Percentiles rank a stretch among this genome's conserved stretches.
These are phyloP conservation scores for Blastocystis hominis DNA, from an alignment of 352 stramenopile species.

Conservation along the genomic window DNA sequence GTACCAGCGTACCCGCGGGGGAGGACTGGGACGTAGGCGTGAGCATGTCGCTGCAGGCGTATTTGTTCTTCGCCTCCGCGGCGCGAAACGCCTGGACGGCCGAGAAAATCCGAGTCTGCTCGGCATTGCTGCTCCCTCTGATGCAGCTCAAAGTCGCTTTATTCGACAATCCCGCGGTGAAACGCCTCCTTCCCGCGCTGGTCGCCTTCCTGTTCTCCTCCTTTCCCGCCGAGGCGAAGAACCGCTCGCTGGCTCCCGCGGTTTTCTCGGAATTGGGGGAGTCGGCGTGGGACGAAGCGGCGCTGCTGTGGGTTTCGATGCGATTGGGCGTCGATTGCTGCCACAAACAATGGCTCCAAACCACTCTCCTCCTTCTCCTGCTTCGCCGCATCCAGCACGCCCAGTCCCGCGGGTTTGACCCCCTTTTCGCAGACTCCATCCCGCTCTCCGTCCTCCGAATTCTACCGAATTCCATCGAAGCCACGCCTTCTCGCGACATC, in stretches of 20 bases:
- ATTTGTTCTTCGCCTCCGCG: not conserved
- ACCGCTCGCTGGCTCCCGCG: not conserved
- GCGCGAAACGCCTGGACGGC: not conserved
- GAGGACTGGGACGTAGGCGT: not conserved
- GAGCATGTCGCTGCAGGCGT: conserved; percentile 9
- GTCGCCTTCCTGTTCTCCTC: not conserved
- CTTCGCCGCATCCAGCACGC: not conserved
- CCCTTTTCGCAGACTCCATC: not conserved
- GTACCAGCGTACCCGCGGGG: not conserved
- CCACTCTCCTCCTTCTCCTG: not conserved
- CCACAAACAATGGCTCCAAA: not conserved
- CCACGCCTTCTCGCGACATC: too few relatives aligned
- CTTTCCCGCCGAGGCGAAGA: not conserved
- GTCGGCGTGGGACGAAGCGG: not conserved
- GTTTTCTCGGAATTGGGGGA: not conserved
- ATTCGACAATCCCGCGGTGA: not conserved
- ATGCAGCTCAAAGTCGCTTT: not conserved
- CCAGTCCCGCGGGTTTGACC: not conserved
- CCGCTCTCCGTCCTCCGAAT: not conserved
- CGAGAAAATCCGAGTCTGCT: not conserved
- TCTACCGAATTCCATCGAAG: not conserved
- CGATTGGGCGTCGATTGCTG: not conserved
- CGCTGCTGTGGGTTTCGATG: not conserved
- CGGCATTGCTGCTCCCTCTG: not conserved
- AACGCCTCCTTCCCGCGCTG: not conserved